Evolutionary conservation across 2,329 filamentous ascomycete species (phyloP).

Genomic region (Fusarium tuaranense): DNA sequence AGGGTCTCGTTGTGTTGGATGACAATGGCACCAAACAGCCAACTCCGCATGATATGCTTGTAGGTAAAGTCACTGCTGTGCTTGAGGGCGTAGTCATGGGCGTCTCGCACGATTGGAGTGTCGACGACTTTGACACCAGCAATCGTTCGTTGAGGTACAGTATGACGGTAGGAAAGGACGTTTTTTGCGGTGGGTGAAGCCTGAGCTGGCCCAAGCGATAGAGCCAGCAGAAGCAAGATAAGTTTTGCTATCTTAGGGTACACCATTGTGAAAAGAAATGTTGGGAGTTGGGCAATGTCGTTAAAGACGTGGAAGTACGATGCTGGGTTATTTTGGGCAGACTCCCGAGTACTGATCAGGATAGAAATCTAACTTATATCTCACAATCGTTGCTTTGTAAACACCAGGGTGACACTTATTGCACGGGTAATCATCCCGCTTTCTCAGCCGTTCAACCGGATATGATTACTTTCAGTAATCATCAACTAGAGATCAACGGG

Average conservation of each 20-base stretch:
- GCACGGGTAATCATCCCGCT: neutral
- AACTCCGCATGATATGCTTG: conserved; percentile 26
- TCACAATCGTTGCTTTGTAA: neutral
- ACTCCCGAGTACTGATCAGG: neutral
- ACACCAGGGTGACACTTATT: neutral
- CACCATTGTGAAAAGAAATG: neutral
- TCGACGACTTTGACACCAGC: conserved; percentile 11
- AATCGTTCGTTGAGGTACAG: neutral
- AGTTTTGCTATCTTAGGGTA: neutral
- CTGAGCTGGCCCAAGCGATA: neutral
- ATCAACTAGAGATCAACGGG: neutral
- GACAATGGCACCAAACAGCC: conserved; percentile 18
- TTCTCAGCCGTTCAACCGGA: neutral
- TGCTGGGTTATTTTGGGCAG: neutral
- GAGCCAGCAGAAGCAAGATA: neutral
- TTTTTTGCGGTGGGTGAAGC: neutral
- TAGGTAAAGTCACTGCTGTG: conserved; percentile 17
- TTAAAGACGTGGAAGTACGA: neutral
- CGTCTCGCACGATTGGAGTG: conserved; percentile 10
- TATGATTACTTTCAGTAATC: neutral
- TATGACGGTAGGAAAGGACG: neutral
- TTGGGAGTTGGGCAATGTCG: neutral
- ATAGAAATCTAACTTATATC: neutral
- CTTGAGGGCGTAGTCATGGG: neutral
- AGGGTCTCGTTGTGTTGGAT: conserved; percentile 13